These are phyloP conservation scores for Microbotryum scabiosae DNA, from an alignment of 1,284 basidiomycete genomes.

Conservation along the genomic window DNA sequence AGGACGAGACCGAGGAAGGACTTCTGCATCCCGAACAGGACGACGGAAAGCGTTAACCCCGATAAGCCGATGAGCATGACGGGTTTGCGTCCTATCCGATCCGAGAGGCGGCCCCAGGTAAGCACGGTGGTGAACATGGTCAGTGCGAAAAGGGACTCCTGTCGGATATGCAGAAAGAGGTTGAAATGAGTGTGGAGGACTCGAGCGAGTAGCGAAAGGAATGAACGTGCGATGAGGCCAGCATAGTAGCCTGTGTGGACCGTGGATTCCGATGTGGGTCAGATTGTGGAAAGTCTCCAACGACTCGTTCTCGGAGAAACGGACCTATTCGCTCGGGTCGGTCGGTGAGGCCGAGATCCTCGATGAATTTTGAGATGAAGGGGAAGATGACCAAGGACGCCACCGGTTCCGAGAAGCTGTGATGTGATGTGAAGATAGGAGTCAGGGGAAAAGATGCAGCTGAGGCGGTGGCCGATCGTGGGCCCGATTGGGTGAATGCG, in stretches of 20 bases:
- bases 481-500: too few species aligned
- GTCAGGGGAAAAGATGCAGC: too few species aligned
- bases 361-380: slow-evolving; percentile 41
- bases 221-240: slow-evolving; percentile 35
- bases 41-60: slow-evolving; percentile 38
- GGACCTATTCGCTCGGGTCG: slow-evolving; percentile 34
- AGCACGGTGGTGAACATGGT: slow-evolving; percentile 34
- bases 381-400: slow-evolving; percentile 43
- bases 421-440: too few species aligned
- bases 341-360: slow-evolving; percentile 41
- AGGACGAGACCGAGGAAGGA: slow-evolving; percentile 38
- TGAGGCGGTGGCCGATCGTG: too few species aligned
- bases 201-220: neutral
- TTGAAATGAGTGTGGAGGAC: neutral
- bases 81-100: slow-evolving; percentile 41
- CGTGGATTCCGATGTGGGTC: neutral
- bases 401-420: slow-evolving; percentile 20
- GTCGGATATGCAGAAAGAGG: neutral
- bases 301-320: neutral
- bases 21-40: slow-evolving; percentile 40
- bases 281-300: neutral
- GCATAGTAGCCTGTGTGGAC: slow-evolving; percentile 37
- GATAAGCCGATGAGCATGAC: slow-evolving; percentile 40
- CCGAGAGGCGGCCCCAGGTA: slow-evolving; percentile 39
- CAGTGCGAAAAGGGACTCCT: slow-evolving; percentile 39